phyloP scores from a whole-genome alignment of 768 basidiomycete species.

The Termitomyces sp. region DNA sequence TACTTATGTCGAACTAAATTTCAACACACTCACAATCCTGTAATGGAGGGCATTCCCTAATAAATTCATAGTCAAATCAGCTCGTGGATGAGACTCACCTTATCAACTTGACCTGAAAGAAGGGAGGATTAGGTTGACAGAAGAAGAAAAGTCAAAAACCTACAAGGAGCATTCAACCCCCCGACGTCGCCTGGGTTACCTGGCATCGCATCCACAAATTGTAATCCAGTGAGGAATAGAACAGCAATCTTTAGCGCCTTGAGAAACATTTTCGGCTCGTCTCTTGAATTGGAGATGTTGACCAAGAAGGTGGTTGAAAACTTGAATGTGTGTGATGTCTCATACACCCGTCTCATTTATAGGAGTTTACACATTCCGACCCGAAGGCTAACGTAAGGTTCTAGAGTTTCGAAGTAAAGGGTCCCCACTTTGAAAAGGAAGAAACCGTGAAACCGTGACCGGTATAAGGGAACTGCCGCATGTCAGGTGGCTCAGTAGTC shows the following conservation, averaged over 20 bases:
- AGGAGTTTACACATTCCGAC: neutral
- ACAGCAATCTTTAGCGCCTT: neutral
- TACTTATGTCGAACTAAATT: neutral
- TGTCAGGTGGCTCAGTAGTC: too few species aligned
- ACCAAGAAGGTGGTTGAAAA: neutral
- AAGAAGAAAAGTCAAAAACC: neutral
- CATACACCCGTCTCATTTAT: neutral
- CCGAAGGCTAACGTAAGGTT: neutral
- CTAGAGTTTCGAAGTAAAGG: neutral
- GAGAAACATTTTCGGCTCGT: neutral
- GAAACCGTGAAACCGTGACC: neutral
- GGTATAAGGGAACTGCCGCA: neutral
- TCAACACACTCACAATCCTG: constrained; percentile 9
- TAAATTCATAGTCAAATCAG: neutral
- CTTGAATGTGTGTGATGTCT: neutral
- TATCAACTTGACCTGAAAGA: neutral
- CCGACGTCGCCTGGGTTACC: neutral
- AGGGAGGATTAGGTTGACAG: neutral
- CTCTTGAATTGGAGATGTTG: neutral
- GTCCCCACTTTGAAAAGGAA: neutral
- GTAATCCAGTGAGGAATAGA: neutral
- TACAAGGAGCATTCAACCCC: constrained; percentile 8
- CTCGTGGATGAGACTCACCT: neutral
- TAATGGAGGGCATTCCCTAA: neutral
- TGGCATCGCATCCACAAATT: neutral